Base-by-base conservation (phyloP, 192 early-diverging fungal species). In the Funneliformis mosseae region DNA sequence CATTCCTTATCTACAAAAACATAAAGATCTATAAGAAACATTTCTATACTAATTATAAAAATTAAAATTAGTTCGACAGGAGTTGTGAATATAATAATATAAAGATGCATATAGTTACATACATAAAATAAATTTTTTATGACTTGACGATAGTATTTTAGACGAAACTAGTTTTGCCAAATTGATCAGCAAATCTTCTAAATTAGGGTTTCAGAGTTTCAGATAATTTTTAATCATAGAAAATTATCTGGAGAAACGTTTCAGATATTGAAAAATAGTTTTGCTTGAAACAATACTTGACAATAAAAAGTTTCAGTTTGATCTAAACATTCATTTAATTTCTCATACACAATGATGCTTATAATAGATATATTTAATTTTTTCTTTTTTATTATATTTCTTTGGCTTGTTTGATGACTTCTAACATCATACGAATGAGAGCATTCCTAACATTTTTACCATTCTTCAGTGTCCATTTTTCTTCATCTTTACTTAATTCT, bases 21-120 rank as follows among this genome's bases (percentile, higher is more conserved):
- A 42, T 50, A 63, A 0, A 42, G 78, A 43, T 80, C 69, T 63
- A 46, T 16, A 42, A 80, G 23, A 70, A 80, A 80, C 45, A 80
- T 80, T 33, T 80, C 69, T 73, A 80, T 61, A 80, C 63, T 79
- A 70, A 66, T 66, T 43, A 78, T 27, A 79, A 25, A n/a, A 69
- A 79, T 79, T 79, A 79, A 70, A 67, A 66, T 79, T 42, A 61
- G 39, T 79, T 79, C 45, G 39, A 46, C 50, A 18, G 33, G 43
- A 2, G 69, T 72, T 79, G 67, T 80, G 45, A 42, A 73, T 61
- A 80, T 42, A 27, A 70, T 12, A 63, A 16, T 27, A 80, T 80
- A 64, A 45, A n/a, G 41, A 60, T 79, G 12, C 74, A 43, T 79
- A 8, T 43, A 74, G n/a, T 33, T 69, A 80, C 25, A 73, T 80